Percentiles rank a stretch among this genome's conserved stretches.
Conservation (phyloP, 2,329 filamentous ascomycete genomes). For the Aaosphaeria arxii region DNA sequence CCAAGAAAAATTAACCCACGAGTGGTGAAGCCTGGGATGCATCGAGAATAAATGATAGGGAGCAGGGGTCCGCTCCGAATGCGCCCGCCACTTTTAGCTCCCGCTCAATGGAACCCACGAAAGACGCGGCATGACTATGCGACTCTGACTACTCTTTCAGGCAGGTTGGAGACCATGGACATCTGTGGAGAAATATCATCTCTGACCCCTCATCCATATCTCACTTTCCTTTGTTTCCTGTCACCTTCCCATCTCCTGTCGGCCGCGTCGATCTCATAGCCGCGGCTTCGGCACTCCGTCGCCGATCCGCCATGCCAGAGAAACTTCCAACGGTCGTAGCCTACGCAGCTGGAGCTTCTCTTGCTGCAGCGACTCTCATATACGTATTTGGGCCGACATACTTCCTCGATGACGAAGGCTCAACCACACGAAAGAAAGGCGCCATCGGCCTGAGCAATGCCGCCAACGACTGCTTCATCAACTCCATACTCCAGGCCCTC, state of each 20-base stretch:
- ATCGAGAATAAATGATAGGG: background rate
- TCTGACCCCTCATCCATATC: slow-evolving; percentile 5
- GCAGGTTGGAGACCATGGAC: slow-evolving; percentile 28
- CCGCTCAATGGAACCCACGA: slow-evolving; percentile 17
- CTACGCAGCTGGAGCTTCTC: slow-evolving; percentile 91
- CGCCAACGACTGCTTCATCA: slow-evolving; percentile 83
- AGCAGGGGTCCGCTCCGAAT: slow-evolving; percentile 7
- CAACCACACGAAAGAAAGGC: slow-evolving; percentile 65
- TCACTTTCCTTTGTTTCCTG: slow-evolving; percentile 1
- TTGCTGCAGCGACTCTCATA: slow-evolving; percentile 90
- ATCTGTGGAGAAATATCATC: slow-evolving; percentile 5
- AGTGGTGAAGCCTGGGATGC: slow-evolving; percentile 23
- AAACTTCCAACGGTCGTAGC: slow-evolving; percentile 80
- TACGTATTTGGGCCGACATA: slow-evolving; percentile 99
- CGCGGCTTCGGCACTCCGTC: slow-evolving; percentile 8
- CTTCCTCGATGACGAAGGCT: slow-evolving; percentile 80
- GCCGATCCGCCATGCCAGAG: slow-evolving; percentile 64
- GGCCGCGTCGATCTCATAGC: slow-evolving; percentile 10
- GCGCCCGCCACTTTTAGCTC: slow-evolving; percentile 8
- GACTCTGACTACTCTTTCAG: slow-evolving; percentile 5
- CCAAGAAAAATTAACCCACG: slow-evolving; percentile 4
- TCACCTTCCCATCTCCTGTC: slow-evolving; percentile 5
- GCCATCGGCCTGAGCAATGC: slow-evolving; percentile 85
- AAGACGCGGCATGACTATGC: slow-evolving; percentile 14
- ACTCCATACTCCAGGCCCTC: slow-evolving; percentile 89